A percentile compares a stretch with the other conserved stretches of the same genome.
Evolutionary conservation across 768 basidiomycete genomes (phyloP).

Genomic region (Lactarius sanguifluus): DNA sequence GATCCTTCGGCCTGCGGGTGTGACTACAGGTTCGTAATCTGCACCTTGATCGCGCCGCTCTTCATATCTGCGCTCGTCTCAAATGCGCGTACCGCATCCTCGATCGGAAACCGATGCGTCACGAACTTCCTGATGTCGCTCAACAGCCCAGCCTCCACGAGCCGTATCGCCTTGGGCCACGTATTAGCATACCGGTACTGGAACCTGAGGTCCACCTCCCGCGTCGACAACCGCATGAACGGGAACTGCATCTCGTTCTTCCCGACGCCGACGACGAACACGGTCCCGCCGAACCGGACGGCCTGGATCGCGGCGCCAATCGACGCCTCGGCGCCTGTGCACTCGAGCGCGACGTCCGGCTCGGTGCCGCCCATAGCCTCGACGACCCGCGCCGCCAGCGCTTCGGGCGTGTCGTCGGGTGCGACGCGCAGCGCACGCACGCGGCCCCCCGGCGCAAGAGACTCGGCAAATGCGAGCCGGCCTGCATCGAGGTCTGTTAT

Average conservation of each 20-base stretch:
- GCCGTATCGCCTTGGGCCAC: conserved; percentile 83
- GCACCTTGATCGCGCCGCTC: conserved; percentile 70
- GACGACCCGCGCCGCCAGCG: conserved; percentile 54
- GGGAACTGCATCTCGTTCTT: conserved; percentile 63
- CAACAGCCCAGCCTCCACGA: conserved; percentile 68
- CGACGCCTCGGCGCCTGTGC: conserved; percentile 63
- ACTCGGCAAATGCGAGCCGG: conserved; percentile 65
- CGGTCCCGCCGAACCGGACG: conserved; percentile 61
- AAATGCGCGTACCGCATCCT: conserved; percentile 76
- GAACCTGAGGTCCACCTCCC: conserved; percentile 68
- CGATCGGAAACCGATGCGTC: conserved; percentile 72
- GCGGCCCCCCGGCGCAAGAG: conserved; percentile 39
- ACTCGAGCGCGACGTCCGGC: conserved; percentile 54
- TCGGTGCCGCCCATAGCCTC: conserved; percentile 49
- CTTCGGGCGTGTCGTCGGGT: conserved; percentile 46
- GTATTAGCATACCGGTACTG: conserved; percentile 69
- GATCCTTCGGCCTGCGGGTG: neutral
- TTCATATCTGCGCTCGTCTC: conserved; percentile 67
- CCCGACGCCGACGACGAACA: conserved; percentile 70
- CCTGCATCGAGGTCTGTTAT: conserved; percentile 68
- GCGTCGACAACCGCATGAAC: conserved; percentile 70
- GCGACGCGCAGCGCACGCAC: conserved; percentile 57
- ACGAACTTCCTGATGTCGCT: conserved; percentile 75
- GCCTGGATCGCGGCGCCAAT: conserved; percentile 51
- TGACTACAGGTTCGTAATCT: conserved; percentile 40